These are phyloP conservation scores for Jaminaea rosea DNA, from an alignment of 1,284 basidiomycete species.

Conservation along the genomic window DNA sequence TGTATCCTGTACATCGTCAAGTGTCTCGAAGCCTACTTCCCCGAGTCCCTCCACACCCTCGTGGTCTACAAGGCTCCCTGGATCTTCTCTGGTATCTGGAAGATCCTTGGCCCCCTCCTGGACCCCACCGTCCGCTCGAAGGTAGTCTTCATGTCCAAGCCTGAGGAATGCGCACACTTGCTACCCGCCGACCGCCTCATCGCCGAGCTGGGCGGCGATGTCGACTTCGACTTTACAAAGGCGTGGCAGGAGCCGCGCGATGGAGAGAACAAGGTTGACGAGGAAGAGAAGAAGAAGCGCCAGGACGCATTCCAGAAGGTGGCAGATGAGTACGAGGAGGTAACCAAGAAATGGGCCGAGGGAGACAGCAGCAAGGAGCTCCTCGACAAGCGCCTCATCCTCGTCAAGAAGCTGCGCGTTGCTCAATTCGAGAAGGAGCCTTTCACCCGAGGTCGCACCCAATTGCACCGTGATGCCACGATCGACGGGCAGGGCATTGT, in stretches of 20 bases:
- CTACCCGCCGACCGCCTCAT: conserved; percentile 32
- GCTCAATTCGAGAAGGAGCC: conserved; percentile 47
- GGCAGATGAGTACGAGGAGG: conserved; percentile 38
- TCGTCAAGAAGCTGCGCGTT: conserved; percentile 43
- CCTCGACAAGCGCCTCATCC: conserved; percentile 29
- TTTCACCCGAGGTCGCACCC: conserved; percentile 38
- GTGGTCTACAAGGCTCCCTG: conserved; percentile 48
- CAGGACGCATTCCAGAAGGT: conserved; percentile 35
- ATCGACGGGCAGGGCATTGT: conserved; percentile 42
- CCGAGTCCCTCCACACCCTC: conserved; percentile 46
- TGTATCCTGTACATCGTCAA: conserved; percentile 42
- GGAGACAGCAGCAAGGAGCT: conserved; percentile 18
- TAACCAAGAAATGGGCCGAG: conserved; percentile 43
- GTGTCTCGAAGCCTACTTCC: conserved; percentile 46
- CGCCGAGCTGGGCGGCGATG: conserved; percentile 23
- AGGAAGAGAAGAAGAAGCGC: conserved; percentile 32
- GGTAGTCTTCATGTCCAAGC: conserved; percentile 23
- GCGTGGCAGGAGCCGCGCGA: conserved; percentile 22
- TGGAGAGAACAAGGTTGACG: conserved; percentile 44
- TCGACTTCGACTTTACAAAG: conserved; percentile 17
- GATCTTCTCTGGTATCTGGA: conserved; percentile 48
- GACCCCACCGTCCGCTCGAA: conserved; percentile 36
- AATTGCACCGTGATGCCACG: conserved; percentile 45
- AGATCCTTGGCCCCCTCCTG: conserved; percentile 24
- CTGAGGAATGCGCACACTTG: conserved; percentile 32